Base-by-base conservation (phyloP, 176 grass and related monocot genomes). In the Ampelocalamus luodianensis region DNA sequence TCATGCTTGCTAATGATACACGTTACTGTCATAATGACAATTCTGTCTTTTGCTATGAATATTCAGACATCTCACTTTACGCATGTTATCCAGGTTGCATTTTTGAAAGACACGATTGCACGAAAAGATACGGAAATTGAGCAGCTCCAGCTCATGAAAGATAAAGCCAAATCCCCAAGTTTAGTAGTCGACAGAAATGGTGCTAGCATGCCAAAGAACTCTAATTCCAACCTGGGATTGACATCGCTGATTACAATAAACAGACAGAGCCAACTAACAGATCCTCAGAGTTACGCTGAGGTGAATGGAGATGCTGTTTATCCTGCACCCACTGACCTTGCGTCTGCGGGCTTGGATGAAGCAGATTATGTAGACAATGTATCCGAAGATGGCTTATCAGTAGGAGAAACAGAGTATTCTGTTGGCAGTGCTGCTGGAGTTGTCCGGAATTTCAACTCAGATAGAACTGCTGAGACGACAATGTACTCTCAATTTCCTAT, bases 41-140 rank as follows among this genome's bases (percentile, higher is more conserved):
- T 38, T 83, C 20, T 9, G 0, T 23, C 10, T 29, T 80, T 46
- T 65, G 45, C 9, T 85, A 27, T 43, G 22, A 70, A 66, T 71
- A 38, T 56, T 68, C 16, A 74, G 6, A 1, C 26, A 65, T 82
- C 37, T 74, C 7, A 67, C 17, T 86, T 72, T 37, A 84, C 40
- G 66, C 74, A 43, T 79, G 27, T 79, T 79, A 54, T 82, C 23
- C 90, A 99, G 96, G 96, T 99, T 78, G 82, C 85, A 43, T 96
- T 86, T 78, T 87, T 99, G 59, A 99, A 95, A 85, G 90, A 99
- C 69, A 91, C 88, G 6, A 86, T 99, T 89, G 81, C 82, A 86
- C 94, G 78, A 65, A 99, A 99, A 88, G 93, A 99, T 83, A 79
- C 72, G 22, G 93, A 94, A 89, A 96, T 99, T 36, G 96, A 96